A percentile compares a stretch with the other conserved stretches of the same genome.
These are phyloP conservation scores for Euphrasia confusa DNA, from an alignment of 257 asterid genomes.

Conservation along the genomic window DNA sequence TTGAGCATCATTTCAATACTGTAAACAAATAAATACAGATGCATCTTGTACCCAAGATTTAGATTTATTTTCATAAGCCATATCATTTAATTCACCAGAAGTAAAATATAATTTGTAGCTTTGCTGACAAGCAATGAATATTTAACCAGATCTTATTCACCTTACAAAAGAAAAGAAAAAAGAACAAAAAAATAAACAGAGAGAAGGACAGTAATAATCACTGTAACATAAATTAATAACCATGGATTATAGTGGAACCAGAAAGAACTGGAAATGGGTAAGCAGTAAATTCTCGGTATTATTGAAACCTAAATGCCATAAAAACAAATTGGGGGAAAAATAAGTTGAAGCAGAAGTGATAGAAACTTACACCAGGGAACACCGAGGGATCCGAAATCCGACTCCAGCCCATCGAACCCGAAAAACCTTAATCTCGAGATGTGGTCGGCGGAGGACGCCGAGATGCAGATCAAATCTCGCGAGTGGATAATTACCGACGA, in stretches of 20 bases:
- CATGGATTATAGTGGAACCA: not conserved
- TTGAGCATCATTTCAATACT: not conserved
- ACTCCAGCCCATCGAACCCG: slow-evolving; percentile 68
- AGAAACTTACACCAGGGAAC: slow-evolving; percentile 92
- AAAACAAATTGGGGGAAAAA: not conserved
- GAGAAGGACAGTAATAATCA: not conserved
- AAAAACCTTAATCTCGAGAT: slow-evolving; percentile 70
- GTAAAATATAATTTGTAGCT: slow-evolving; percentile 5
- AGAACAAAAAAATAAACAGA: not conserved
- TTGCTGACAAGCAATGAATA: slow-evolving; percentile 21
- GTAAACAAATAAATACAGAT: not conserved
- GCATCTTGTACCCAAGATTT: not conserved
- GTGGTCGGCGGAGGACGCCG: slow-evolving; percentile 66
- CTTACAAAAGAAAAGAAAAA: not conserved
- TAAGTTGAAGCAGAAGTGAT: not conserved
- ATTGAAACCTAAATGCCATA: not conserved
- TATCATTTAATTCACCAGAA: not conserved
- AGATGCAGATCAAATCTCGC: slow-evolving; percentile 85
- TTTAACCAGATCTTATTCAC: slow-evolving; percentile 21
- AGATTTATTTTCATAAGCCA: slow-evolving; percentile 6
- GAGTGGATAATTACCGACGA: slow-evolving; percentile 42
- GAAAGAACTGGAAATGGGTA: not conserved
- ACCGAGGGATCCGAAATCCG: slow-evolving; percentile 95
- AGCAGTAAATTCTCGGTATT: not conserved
- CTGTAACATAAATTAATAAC: not conserved